Conservation (phyloP, 257 asterid species). For the Henckelia pumila region DNA sequence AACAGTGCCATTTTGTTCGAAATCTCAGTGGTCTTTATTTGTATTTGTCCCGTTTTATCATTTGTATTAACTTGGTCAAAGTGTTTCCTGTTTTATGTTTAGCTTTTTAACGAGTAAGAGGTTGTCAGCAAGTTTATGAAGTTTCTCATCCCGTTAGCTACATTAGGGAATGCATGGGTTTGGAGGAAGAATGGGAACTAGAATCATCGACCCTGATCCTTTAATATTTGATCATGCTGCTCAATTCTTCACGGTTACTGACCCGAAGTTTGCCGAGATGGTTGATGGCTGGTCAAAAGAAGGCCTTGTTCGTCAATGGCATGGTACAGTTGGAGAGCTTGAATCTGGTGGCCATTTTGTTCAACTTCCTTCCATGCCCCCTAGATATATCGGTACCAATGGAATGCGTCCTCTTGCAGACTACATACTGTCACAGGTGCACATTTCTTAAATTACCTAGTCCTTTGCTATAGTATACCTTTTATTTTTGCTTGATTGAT, state of each 20-base stretch:
- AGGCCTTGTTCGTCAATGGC: conserved; percentile 69
- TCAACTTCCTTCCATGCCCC: conserved; percentile 56
- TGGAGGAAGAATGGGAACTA: conserved; percentile 96
- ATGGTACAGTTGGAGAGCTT: conserved; percentile 68
- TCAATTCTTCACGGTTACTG: conserved; percentile 82
- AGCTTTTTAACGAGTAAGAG: conserved; percentile 6
- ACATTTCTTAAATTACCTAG: conserved; percentile 9
- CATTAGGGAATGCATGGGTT: conserved; percentile 82
- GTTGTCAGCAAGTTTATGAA: conserved; percentile 9
- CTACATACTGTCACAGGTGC: conserved; percentile 73
- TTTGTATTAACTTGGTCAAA: background rate
- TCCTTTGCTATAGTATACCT: background rate
- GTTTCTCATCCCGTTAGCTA: conserved; percentile 34
- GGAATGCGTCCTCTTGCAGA: conserved; percentile 96
- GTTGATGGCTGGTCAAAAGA: conserved; percentile 65
- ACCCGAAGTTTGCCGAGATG: conserved; percentile 66
- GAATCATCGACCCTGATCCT: conserved; percentile 66
- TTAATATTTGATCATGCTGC: conserved; percentile 86
- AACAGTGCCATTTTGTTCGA: conserved; percentile 3
- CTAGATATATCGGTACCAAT: conserved; percentile 64
- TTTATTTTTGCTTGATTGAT: background rate
- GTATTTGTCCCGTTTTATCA: background rate
- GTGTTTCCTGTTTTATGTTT: background rate
- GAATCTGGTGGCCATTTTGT: conserved; percentile 70
- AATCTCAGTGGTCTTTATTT: conserved; percentile 1